phyloP scores from a whole-genome alignment of 139 green algal genomes.

The Pleodorina starrii region DNA sequence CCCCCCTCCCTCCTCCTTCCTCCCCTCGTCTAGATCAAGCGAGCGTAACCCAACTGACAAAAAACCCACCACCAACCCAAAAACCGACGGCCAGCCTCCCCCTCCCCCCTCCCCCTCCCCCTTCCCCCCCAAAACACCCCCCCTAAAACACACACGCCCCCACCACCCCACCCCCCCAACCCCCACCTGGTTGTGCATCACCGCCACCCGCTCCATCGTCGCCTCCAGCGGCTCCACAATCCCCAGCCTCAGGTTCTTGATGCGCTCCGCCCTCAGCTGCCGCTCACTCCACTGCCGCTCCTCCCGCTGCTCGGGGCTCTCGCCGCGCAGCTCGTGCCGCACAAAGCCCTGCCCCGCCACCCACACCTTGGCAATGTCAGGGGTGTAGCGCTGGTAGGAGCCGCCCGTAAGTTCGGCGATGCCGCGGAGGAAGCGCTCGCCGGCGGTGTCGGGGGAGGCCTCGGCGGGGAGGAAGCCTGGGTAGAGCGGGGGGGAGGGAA shows the following conservation, averaged over 20 bases:
- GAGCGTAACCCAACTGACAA: no score
- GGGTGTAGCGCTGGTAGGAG: slow-evolving; percentile 66
- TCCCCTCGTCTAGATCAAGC: no score
- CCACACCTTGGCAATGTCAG: slow-evolving; percentile 54
- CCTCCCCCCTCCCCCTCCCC: no score
- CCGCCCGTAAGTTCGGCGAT: slow-evolving; percentile 66
- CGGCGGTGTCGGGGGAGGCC: slow-evolving; percentile 47
- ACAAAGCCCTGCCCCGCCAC: slow-evolving; percentile 53
- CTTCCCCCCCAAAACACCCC: no score
- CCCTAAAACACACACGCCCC: no score
- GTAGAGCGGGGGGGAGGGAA: neutral
- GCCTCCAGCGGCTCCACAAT: slow-evolving; percentile 60
- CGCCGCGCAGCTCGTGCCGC: slow-evolving; percentile 45
- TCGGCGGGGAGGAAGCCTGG: slow-evolving; percentile 71
- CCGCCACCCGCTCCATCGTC: slow-evolving; percentile 58
- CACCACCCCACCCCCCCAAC: no score
- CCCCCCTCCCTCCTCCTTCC: no score
- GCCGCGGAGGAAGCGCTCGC: slow-evolving; percentile 68
- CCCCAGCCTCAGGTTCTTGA: slow-evolving; percentile 63
- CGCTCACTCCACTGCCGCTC: slow-evolving; percentile 70
- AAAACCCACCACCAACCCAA: no score
- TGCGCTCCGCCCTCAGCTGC: slow-evolving; percentile 59
- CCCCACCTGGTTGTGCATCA: slow-evolving; percentile 52
- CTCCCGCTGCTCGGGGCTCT: slow-evolving; percentile 42
- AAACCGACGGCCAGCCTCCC: no score